Evolutionary conservation across 495 filamentous ascomycete genomes (phyloP), one percentile per base, ranked within the genome.

Genomic region (Neurospora sp.): DNA sequence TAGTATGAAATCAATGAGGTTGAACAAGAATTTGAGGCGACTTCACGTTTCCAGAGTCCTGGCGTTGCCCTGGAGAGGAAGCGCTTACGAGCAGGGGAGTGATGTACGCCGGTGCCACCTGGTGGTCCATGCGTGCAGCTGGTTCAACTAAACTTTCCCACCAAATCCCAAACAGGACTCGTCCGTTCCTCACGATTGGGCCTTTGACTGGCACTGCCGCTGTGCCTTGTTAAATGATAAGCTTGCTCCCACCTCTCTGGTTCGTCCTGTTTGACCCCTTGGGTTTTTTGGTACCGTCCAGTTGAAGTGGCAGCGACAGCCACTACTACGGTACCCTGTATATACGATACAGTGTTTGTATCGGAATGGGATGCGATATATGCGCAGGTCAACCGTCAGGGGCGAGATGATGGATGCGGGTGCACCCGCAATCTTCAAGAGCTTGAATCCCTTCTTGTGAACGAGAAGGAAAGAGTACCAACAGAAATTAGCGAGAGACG

Each of bases 11-110:
- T 65, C 27, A 35, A 69, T 20, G 69, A 70, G 74, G 70, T 75
- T 75, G 73, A 59, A 45, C 73, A 73, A 73, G 73, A 75, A 72
- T 75, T 77, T 73, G 71, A 75, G 75, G 75, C 75, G 47, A 74
- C 41, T 71, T 71, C 27, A 35, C 27, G 53, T 65, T 65, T 65
- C 27, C 53, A 65, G 53, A 61, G 73, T 74, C 69, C 71, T 69
- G 71, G 69, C 37, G 61, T 44, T 70, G 53, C 53, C 53, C 35
- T 35, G 40, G 59, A 65, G 68, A 68, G 69, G 41, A 68, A 74
- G 75, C 75, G 73, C 71, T 75, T 75, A 75, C 27, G 68, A 69
- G 8, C 41, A 38, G 65, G 75, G 53, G 53, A 8, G 8, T 65
- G 14, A 61, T 35, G 12, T 70, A 70, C 71, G 75, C 71, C 75